A percentile compares a stretch with the other conserved stretches of the same genome.
Evolutionary conservation across 148 eudicot genomes (phyloP).

Genomic region (Silene uniflora): DNA sequence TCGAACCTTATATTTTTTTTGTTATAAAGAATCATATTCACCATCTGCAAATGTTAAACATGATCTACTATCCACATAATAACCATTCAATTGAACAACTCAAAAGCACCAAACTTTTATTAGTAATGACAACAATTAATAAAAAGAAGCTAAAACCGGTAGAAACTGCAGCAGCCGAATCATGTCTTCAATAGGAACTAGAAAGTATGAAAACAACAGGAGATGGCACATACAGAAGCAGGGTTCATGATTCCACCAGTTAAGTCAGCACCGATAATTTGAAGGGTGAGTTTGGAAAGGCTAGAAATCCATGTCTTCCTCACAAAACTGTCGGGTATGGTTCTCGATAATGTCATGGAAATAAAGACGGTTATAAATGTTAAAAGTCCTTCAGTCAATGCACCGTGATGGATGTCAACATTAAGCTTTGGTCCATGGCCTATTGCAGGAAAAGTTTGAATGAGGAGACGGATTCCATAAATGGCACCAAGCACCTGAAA

Average conservation of each 20-base stretch:
- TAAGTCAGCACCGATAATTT: constrained; percentile 75
- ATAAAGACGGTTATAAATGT: constrained; percentile 56
- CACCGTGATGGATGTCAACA: constrained; percentile 65
- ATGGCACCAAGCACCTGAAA: constrained; percentile 77
- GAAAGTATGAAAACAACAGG: too few species aligned
- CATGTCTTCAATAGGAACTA: too few species aligned
- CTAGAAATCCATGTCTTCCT: constrained; percentile 88
- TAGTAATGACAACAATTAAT: too few species aligned
- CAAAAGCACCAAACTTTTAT: too few species aligned
- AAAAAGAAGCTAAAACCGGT: too few species aligned
- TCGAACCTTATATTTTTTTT: too few species aligned
- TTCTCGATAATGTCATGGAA: constrained; percentile 46
- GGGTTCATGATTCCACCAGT: constrained; percentile 96
- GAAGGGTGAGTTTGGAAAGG: constrained; percentile 69
- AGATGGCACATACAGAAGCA: too few species aligned
- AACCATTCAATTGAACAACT: too few species aligned
- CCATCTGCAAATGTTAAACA: too few species aligned
- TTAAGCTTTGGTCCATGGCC: constrained; percentile 67
- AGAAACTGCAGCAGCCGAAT: too few species aligned
- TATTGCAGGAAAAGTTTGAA: constrained; percentile 48
- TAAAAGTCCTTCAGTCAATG: constrained; percentile 73
- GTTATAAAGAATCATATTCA: too few species aligned
- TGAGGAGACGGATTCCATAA: constrained; percentile 57
- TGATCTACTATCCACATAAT: too few species aligned
- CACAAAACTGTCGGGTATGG: constrained; percentile 69